A percentile compares a stretch with the other conserved stretches of the same genome.
Evolutionary conservation across 78 protist species (phyloP).

Genomic region (Isochrysis galbana): DNA sequence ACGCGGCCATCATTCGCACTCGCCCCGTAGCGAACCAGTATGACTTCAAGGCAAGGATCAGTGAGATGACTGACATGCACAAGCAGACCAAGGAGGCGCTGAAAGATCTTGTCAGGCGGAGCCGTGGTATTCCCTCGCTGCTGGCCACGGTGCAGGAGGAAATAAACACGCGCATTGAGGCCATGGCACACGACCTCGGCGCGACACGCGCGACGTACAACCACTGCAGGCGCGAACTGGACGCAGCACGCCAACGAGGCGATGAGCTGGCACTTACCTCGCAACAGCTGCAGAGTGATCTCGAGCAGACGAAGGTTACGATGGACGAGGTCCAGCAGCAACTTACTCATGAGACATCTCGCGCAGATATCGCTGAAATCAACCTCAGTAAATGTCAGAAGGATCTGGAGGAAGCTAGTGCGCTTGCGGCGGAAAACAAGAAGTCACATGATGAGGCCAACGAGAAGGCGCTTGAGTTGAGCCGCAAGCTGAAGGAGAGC

Average conservation of each 20-base stretch:
- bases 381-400: not conserved
- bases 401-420: not conserved
- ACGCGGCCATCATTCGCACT: not conserved
- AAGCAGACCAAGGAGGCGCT: not conserved
- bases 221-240: not conserved
- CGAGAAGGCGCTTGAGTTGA: not conserved
- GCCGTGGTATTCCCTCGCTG: not conserved
- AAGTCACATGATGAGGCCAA: not conserved
- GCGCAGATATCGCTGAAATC: not conserved
- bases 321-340: not conserved
- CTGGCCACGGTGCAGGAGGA: not conserved
- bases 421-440: not conserved
- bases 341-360: not conserved
- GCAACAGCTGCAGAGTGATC: not conserved
- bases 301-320: not conserved
- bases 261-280: not conserved
- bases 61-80: not conserved
- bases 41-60: not conserved
- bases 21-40: not conserved
- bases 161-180: not conserved
- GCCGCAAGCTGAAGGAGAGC: not conserved
- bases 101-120: not conserved
- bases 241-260: not conserved
- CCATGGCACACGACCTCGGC: not conserved
- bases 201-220: not conserved